A percentile compares a stretch with the other conserved stretches of the same genome.
Evolutionary conservation across 1,284 basidiomycete genomes (phyloP).

Genomic region (Melanopsichium pennsylvanicum): DNA sequence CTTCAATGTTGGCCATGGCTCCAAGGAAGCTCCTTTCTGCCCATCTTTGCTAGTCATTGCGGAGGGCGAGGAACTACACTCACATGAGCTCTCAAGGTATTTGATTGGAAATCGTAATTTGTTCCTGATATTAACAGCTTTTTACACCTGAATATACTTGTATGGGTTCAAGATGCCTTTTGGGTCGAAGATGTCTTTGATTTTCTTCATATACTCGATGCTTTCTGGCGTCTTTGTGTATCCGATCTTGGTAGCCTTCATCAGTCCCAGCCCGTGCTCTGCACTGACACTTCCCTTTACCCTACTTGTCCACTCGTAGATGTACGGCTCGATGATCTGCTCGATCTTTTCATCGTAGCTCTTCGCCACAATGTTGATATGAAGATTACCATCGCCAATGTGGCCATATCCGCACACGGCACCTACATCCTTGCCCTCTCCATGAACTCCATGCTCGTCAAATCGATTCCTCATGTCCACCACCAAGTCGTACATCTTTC

Average conservation of each 20-base stretch:
- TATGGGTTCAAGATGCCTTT: conserved; percentile 90
- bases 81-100: too few species aligned
- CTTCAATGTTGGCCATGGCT: too few species aligned
- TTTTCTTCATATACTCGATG: conserved; percentile 86
- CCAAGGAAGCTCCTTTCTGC: too few species aligned
- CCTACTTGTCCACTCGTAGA: conserved; percentile 86
- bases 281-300: conserved; percentile 86
- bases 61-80: too few species aligned
- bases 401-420: conserved; percentile 85
- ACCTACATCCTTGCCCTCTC: conserved; percentile 73
- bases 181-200: conserved; percentile 91
- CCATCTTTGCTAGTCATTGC: too few species aligned
- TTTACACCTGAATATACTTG: conserved; percentile 68
- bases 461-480: conserved; percentile 81
- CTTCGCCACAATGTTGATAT: conserved; percentile 90
- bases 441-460: conserved; percentile 76
- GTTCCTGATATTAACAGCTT: neutral
- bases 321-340: conserved; percentile 87
- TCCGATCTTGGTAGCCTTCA: conserved; percentile 89
- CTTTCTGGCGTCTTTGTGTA: conserved; percentile 85
- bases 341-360: conserved; percentile 84
- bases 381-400: conserved; percentile 94
- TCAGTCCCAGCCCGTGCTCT: conserved; percentile 92
- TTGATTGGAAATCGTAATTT: too few species aligned
- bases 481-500: conserved; percentile 87